These are phyloP conservation scores for Neurospora sp. DNA, from an alignment of 495 filamentous ascomycete species.

Conservation along the genomic window DNA sequence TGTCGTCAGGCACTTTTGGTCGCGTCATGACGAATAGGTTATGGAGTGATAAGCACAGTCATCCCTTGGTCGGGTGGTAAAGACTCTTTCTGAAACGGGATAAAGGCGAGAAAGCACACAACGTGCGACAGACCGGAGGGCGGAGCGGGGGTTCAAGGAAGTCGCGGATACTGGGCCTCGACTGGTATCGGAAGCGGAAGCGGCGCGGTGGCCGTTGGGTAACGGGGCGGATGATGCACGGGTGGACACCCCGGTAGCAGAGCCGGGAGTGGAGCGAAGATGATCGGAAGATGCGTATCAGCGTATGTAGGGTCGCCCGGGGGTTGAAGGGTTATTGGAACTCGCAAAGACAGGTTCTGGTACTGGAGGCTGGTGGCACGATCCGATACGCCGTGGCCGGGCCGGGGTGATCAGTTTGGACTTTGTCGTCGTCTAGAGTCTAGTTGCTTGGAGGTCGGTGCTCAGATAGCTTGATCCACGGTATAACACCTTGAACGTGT, in stretches of 20 bases:
- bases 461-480: not conserved
- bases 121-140: slow-evolving; percentile 16
- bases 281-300: slow-evolving; percentile 21
- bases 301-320: slow-evolving; percentile 1
- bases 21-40: slow-evolving; percentile 42
- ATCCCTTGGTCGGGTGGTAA: slow-evolving; percentile 25
- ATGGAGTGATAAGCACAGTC: slow-evolving; percentile 11
- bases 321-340: slow-evolving; percentile 3
- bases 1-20: slow-evolving; percentile 53
- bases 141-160: slow-evolving; percentile 5
- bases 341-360: not conserved
- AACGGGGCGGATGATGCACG: slow-evolving; percentile 28
- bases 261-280: slow-evolving; percentile 17
- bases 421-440: not conserved
- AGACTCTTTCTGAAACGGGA: slow-evolving; percentile 2
- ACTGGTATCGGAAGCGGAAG: slow-evolving; percentile 20
- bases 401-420: not conserved
- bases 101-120: slow-evolving; percentile 4
- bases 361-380: slow-evolving; percentile 20
- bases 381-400: slow-evolving; percentile 19
- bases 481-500: not conserved
- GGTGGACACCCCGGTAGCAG: slow-evolving; percentile 20
- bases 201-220: slow-evolving; percentile 13
- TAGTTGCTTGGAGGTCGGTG: not conserved
- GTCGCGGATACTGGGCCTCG: slow-evolving; percentile 1